Evolutionary conservation across 306 rosid species (phyloP), one percentile per base, ranked within the genome.

Genomic region (Vigna unguiculata): DNA sequence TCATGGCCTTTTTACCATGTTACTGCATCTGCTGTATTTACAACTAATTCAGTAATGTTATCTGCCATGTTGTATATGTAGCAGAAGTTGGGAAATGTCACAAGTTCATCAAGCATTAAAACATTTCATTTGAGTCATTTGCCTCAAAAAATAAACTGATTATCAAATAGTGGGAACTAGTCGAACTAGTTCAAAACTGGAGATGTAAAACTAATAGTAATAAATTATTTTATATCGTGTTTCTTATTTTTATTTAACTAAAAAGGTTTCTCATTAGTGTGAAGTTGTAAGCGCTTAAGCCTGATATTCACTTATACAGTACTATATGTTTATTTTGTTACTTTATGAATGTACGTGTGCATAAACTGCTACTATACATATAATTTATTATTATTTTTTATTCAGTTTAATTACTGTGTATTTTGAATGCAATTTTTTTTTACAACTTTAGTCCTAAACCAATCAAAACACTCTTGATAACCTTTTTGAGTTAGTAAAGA

Each of bases 11-110:
- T 32, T 51, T 82, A 58, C 63, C 36, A 52, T 66, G 48, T 57
- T 71, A 36, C 52, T 45, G 60, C 67, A 49, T 74, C n/a, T 78
- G 46, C 58, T 69, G 75, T 55, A 74, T 69, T 34, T 63, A 78
- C 45, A 25, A 52, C 41, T 34, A 17, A 38, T 16, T 45, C 52
- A 36, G 41, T 49, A 59, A 34, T 61, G 24, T 52, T 76, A 74
- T 57, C 69, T 19, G 46, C 45, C 2, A 21, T 51, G 12, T 5
- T 12, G 22, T 57, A 74, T 36, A 57, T 34, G 49, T 48, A 25
- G 77, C 45, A 15, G 68, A 51, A 45, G 22, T 21, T 60, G 36
- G 55, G 51, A 45, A 45, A 66, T 51, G 64, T 60, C 61, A 7
- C 34, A 14, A 58, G 30, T 41, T 40, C 74, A 32, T 20, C 62